A percentile compares a stretch with the other conserved stretches of the same genome.
phyloP scores from a whole-genome alignment of 768 basidiomycete genomes.

The Mycena alexandri region DNA sequence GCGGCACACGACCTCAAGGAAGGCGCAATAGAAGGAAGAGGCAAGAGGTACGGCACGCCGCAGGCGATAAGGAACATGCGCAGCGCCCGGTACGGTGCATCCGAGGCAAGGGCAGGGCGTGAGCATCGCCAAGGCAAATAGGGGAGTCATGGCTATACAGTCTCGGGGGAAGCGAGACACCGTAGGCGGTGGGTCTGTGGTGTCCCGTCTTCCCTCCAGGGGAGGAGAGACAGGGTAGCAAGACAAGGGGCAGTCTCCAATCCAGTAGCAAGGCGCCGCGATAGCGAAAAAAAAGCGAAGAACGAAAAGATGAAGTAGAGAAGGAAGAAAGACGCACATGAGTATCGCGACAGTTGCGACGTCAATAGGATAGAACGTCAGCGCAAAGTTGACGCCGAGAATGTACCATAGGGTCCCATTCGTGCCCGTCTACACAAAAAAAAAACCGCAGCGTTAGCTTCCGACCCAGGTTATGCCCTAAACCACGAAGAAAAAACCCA shows the following conservation, averaged over 20 bases:
- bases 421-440: slow-evolving; percentile 49
- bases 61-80: not conserved
- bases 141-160: not conserved
- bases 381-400: slow-evolving; percentile 83
- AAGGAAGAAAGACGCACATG: slow-evolving; percentile 66
- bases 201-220: no score
- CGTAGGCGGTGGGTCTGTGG: not conserved
- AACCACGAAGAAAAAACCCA: slow-evolving; percentile 44
- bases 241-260: not conserved
- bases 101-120: no score
- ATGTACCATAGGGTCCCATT: slow-evolving; percentile 96
- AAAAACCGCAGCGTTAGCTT: no score
- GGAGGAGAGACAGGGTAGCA: not conserved
- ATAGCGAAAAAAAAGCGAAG: slow-evolving; percentile 7
- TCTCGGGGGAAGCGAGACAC: not conserved
- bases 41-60: not conserved
- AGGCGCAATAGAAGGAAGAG: not conserved
- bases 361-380: slow-evolving; percentile 84
- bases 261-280: no score
- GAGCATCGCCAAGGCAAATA: no score
- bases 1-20: no score
- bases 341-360: slow-evolving; percentile 91
- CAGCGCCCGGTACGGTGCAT: no score
- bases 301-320: slow-evolving; percentile 20
- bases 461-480: not conserved